Evolutionary conservation across 2,329 filamentous ascomycete species (phyloP).

Genomic region (Escovopsis sp.): DNA sequence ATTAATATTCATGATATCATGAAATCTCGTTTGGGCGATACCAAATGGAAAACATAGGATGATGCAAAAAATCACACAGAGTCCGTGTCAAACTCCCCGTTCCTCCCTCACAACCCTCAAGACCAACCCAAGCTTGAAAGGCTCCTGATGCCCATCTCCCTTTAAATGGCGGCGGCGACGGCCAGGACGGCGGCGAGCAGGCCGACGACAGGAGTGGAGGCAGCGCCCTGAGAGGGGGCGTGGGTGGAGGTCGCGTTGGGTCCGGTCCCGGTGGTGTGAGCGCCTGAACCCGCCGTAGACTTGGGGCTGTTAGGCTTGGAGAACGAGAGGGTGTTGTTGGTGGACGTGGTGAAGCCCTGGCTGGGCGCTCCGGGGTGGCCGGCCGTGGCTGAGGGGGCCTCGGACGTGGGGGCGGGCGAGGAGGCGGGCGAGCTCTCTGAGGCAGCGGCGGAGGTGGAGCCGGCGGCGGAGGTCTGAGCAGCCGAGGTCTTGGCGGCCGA

Average conservation of each 20-base stretch:
- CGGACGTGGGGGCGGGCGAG: slow-evolving; percentile 1
- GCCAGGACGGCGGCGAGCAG: slow-evolving; percentile 17
- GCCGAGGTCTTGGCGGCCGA: too few relatives aligned
- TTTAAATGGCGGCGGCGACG: slow-evolving; percentile 19
- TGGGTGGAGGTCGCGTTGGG: slow-evolving; percentile 4
- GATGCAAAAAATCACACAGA: too few relatives aligned
- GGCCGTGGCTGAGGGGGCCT: slow-evolving; percentile 2
- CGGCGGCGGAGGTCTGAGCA: too few relatives aligned
- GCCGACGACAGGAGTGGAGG: slow-evolving; percentile 13
- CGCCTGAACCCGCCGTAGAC: slow-evolving; percentile 6
- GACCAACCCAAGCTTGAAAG: neutral
- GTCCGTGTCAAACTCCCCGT: neutral
- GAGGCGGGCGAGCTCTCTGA: neutral
- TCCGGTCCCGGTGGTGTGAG: slow-evolving; percentile 6
- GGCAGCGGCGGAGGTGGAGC: slow-evolving; percentile 1
- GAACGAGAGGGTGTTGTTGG: slow-evolving; percentile 5
- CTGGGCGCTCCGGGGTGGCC: slow-evolving; percentile 4
- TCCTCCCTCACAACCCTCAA: too few relatives aligned
- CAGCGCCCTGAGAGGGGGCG: slow-evolving; percentile 8
- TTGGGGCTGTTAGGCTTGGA: slow-evolving; percentile 5
- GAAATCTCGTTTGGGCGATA: neutral
- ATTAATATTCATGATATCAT: slow-evolving; percentile 4
- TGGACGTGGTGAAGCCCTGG: neutral
- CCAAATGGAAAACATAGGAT: too few relatives aligned
- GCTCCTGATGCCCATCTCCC: too few relatives aligned